Base-by-base conservation (phyloP, 495 filamentous ascomycete genomes). In the Geoglossum glabrum region DNA sequence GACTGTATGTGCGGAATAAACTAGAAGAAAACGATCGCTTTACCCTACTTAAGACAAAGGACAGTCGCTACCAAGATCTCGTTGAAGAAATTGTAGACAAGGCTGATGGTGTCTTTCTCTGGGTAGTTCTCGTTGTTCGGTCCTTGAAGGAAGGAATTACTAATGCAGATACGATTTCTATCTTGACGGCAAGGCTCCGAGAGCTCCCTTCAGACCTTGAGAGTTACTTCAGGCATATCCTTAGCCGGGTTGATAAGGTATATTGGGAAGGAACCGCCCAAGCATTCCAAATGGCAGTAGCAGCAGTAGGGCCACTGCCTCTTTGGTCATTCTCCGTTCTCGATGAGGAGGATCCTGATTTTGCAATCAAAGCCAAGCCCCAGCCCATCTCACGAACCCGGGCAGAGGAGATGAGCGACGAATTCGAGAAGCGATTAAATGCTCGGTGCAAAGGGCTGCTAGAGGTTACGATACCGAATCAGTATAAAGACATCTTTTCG, bases 51-150 rank as follows among this genome's bases (percentile, higher is more conserved):
- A 9, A 45, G 30, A 28, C 31, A 43, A 26, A 27, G 47, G 10
- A 54, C 21, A 34, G 59, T 3, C 13, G 43, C 30, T 58, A 19
- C 46, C 23, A 19, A 1, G 30, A 19, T 17, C 59, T 72, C 0
- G 52, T 66, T 8, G 30, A 61, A 4, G 61, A 67, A 6, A 59
- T 75, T 13, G 60, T 65, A 0, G 15, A 60, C 0, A 69, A 61
- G 55, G 64, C 72, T 0, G 30, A 63, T 9, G 73, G 73, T 7
- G 36, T 40, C 2, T 40, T 40, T 40, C 36, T 40, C 13, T 40
- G 36, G 36, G 36, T 40, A 13, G 10, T 3, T 15, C 36, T 40
- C 6, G 36, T 40, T 2, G 36, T 40, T 7, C 10, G 2, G 1
- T 40, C 36, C n/a, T 25, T 58, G 3, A 0, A 21, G 0, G 25